phyloP scores from a whole-genome alignment of 2,329 filamentous ascomycete genomes.

The Sarocladium kiliense region DNA sequence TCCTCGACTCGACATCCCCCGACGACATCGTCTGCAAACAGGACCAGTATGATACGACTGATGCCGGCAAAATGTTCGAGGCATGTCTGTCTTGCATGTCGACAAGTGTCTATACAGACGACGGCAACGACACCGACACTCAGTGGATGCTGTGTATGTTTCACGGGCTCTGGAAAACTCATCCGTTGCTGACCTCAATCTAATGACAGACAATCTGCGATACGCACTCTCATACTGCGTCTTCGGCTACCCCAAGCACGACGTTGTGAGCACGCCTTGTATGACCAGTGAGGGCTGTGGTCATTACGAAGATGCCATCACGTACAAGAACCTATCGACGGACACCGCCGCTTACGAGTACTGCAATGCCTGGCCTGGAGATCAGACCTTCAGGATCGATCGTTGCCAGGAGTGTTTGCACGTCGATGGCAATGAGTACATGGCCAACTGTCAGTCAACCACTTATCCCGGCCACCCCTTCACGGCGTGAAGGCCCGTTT shows the following conservation, averaged over 20 bases:
- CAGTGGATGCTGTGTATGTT: slow-evolving; percentile 51
- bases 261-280: slow-evolving; percentile 39
- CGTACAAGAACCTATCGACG: slow-evolving; percentile 44
- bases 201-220: slow-evolving; percentile 48
- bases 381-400: slow-evolving; percentile 27
- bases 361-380: slow-evolving; percentile 43
- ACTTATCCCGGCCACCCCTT: not conserved
- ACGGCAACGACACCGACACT: slow-evolving; percentile 42
- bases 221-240: slow-evolving; percentile 52
- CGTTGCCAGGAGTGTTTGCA: slow-evolving; percentile 44
- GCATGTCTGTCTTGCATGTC: slow-evolving; percentile 48
- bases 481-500: not conserved
- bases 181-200: slow-evolving; percentile 13
- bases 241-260: slow-evolving; percentile 42
- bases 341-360: slow-evolving; percentile 45
- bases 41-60: slow-evolving; percentile 26
- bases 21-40: slow-evolving; percentile 46
- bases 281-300: slow-evolving; percentile 50
- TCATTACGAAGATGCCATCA: slow-evolving; percentile 39
- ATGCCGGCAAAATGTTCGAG: slow-evolving; percentile 43
- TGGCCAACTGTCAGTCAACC: slow-evolving; percentile 47
- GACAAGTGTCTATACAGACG: slow-evolving; percentile 37
- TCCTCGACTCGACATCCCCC: slow-evolving; percentile 37
- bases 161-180: not conserved
- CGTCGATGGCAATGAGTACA: slow-evolving; percentile 29